Evolutionary conservation across 1,284 basidiomycete genomes (phyloP), one percentile per base, ranked within the genome.

Genomic region (Phaffia rhodozyma): DNA sequence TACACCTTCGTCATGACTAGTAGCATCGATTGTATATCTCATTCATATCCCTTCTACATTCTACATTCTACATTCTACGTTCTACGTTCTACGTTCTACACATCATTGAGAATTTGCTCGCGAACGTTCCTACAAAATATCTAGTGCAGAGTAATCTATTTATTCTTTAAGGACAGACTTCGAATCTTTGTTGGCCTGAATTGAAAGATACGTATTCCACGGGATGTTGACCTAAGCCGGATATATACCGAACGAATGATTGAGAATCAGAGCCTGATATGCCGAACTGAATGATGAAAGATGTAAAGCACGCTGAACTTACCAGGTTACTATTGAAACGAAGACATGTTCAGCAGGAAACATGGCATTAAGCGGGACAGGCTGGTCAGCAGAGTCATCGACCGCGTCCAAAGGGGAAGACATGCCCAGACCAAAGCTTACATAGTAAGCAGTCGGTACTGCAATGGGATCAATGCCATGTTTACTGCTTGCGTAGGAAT

Each of bases 401-500:
- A 59, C 23, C 5, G 6, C 16, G 57, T 47, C 21, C 32, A 32
- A 13, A 11, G 21, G 20, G 9, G 11, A 32, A 3, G 43, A 38
- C 11, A 18, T 20, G 20, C 13, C 13, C 6, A 20, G 34, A 23
- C 11, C n/a, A 23, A 38, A 25, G 21, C 57, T 48, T 32, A 13
- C 29, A 62, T 62, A 49, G 61, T 62, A 9, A 62, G 34, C 21
- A 62, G 34, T 7, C 62, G 55, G 21, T 57, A 53, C 13, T 27
- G 55, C 5, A 58, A 55, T 7, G 64, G 64, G 7, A 66, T 57
- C 30, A 66, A 25, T 5, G 60, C 58, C 29, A 66, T 53, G 56
- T 66, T 66, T 29, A 66, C 25, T 20, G 57, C 56, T 49, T 66
- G 64, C 13, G 57, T 53, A 13, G 64, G 64, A 56, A 66, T 66